These are phyloP conservation scores for Fusarium brachygibbosum DNA, from an alignment of 2,329 filamentous ascomycete genomes.

Conservation along the genomic window DNA sequence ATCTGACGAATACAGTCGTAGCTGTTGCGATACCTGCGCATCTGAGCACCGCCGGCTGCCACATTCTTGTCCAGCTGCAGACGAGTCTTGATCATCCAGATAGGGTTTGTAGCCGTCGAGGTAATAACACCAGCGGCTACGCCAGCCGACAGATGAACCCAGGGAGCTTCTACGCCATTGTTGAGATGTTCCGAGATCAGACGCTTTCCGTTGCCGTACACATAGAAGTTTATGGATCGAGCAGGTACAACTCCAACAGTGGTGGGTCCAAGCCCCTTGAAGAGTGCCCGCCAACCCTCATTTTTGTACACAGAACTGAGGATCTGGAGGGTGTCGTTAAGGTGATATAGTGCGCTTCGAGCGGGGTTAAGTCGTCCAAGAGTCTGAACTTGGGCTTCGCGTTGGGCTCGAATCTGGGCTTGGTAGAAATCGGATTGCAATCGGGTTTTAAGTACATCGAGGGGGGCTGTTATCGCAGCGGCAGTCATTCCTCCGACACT, in stretches of 20 bases:
- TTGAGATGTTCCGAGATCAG: slow-evolving; percentile 83
- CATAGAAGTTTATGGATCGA: slow-evolving; percentile 92
- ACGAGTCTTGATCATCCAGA: slow-evolving; percentile 96
- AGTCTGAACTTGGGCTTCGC: slow-evolving; percentile 69
- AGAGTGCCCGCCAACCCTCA: slow-evolving; percentile 89
- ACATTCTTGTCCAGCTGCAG: slow-evolving; percentile 91
- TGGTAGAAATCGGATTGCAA: slow-evolving; percentile 97
- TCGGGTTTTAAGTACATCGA: slow-evolving; percentile 93
- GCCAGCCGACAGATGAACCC: slow-evolving; percentile 83
- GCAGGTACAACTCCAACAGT: slow-evolving; percentile 91
- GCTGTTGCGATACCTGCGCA: slow-evolving; percentile 85
- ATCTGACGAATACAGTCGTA: slow-evolving; percentile 89
- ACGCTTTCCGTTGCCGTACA: slow-evolving; percentile 92
- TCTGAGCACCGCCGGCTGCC: slow-evolving; percentile 68
- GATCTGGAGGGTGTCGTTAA: slow-evolving; percentile 88
- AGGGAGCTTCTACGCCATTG: slow-evolving; percentile 75
- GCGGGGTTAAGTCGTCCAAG: slow-evolving; percentile 68
- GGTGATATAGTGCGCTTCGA: slow-evolving; percentile 77
- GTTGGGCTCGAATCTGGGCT: slow-evolving; percentile 78
- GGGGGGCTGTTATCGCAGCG: slow-evolving; percentile 90
- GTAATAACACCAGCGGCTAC: slow-evolving; percentile 85
- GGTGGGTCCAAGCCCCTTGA: slow-evolving; percentile 94
- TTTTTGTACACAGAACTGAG: slow-evolving; percentile 81
- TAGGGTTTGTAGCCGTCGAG: slow-evolving; percentile 92
- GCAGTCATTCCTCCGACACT: slow-evolving; percentile 92